Evolutionary conservation across 176 grass and related monocot genomes (phyloP).

Genomic region (Olyra latifolia): DNA sequence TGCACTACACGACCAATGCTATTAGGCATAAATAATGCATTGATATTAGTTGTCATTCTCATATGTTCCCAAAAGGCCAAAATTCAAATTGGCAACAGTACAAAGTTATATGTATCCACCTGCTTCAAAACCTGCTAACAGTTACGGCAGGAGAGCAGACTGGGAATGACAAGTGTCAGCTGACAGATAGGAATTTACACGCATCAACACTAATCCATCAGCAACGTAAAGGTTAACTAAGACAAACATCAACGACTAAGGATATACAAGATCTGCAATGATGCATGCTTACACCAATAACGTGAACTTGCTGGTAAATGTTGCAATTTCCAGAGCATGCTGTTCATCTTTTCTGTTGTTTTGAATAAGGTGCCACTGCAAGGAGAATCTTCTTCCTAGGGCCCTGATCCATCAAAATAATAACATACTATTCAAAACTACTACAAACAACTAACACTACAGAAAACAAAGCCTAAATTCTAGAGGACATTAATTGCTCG

Average conservation of each 20-base stretch:
- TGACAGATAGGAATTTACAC: conserved; percentile 24
- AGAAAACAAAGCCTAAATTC: not conserved
- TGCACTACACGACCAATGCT: not conserved
- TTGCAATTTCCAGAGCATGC: not conserved
- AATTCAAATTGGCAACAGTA: not conserved
- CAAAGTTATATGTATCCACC: conserved; percentile 10
- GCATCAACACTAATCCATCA: conserved; percentile 22
- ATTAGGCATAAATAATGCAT: not conserved
- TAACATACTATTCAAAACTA: not conserved
- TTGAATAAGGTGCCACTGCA: conserved; percentile 52
- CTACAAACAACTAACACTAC: not conserved
- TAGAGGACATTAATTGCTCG: not conserved
- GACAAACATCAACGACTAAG: not conserved
- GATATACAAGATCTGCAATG: conserved; percentile 44
- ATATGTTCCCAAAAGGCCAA: not conserved
- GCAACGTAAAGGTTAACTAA: conserved; percentile 17
- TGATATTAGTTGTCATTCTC: not conserved
- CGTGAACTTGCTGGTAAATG: conserved; percentile 13
- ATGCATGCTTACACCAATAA: conserved; percentile 31
- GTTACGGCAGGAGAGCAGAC: not conserved
- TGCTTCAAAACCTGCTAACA: conserved; percentile 20
- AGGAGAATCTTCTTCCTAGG: conserved; percentile 87
- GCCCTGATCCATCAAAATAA: conserved; percentile 44
- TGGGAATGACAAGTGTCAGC: conserved; percentile 5
- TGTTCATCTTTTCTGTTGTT: conserved; percentile 41